Base-by-base conservation (phyloP, 108 stramenopile species). In the Aurantiochytrium sp. region DNA sequence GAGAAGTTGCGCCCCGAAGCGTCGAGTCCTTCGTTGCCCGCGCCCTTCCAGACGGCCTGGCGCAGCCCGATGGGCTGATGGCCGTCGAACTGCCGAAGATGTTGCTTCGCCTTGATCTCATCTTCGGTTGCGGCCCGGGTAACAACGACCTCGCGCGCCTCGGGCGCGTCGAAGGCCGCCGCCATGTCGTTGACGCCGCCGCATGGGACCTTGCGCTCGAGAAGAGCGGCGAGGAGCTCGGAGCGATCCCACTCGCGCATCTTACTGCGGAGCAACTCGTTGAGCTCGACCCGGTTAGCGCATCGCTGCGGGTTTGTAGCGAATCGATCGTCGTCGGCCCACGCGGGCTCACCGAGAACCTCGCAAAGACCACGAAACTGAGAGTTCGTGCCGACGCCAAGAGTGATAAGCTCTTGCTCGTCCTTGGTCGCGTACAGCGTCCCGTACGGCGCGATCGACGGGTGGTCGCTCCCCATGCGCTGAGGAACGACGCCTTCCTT, bases 131-230 rank as follows among this genome's bases (percentile, higher is more conserved):
- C 73, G 50, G 42, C 21, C 42, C 73, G 12, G 21, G n/a, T 48
- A 6, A 81, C 73, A 81, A 81, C 73, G 12, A 81, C 42, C 45
- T 81, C 73, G 6, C 30, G 73, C 21, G 73, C 73, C 73, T 81
- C 73, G n/a, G 73, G 73, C 24, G 73, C 45, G 17, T 81, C 42
- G 32, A 81, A 81, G 45, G 73, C 73, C 6, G 39, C 73, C 19
- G 39, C 42, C 73, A 81, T 48, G 45, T 81, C 30, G 73, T 81
- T 81, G 45, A 81, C 45, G 39, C 42, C 39, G n/a, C 73, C 73
- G 32, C 3, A 41, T 6, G 73, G 73, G 6, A 81, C 73, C 45
- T 81, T 81, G n/a, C 30, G 21, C 6, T 24, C 45, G 6, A 27
- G 39, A 12, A 81, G 45, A 6, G 21, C 27, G 45, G 36, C 45